Percentiles rank a stretch among this genome's conserved stretches.
Conservation (phyloP, 1,284 basidiomycete genomes). For the Ganoderma sinense region DNA sequence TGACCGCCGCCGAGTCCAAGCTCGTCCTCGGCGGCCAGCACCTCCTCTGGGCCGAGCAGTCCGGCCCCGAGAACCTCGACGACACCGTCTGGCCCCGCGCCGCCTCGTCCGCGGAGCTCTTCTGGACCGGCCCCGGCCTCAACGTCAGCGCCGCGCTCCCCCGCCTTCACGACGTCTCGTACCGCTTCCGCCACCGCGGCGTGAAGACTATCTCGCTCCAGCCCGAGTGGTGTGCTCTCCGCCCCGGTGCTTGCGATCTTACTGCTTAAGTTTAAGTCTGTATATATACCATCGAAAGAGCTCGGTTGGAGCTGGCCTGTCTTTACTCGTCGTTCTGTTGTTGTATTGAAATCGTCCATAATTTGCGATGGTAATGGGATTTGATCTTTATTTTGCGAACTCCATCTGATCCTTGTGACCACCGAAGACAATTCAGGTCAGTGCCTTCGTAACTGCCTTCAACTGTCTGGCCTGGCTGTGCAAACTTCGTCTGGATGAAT, state of each 20-base stretch:
- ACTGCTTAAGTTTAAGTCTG: conserved; percentile 47
- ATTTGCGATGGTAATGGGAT: not conserved
- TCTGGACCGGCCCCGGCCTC: conserved; percentile 76
- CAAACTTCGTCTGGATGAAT: no score
- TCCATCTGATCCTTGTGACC: not conserved
- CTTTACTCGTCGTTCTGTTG: not conserved
- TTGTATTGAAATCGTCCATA: not conserved
- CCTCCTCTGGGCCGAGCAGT: conserved; percentile 84
- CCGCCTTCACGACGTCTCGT: conserved; percentile 79
- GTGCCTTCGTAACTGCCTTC: not conserved
- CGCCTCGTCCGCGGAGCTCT: conserved; percentile 81
- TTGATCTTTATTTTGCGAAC: not conserved
- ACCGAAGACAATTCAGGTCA: not conserved
- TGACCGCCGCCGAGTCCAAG: conserved; percentile 55
- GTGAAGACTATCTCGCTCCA: conserved; percentile 75
- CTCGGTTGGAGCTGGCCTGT: conserved; percentile 2
- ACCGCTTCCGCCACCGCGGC: conserved; percentile 74
- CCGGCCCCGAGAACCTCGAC: conserved; percentile 75
- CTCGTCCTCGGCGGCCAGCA: conserved; percentile 79
- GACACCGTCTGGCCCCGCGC: conserved; percentile 82
- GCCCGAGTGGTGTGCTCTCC: conserved; percentile 83
- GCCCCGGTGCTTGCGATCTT: conserved; percentile 68
- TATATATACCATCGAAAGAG: not conserved
- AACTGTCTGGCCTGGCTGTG: no score
- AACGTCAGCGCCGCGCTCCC: conserved; percentile 70